These are phyloP conservation scores for Penicillium maclennaniae DNA, from an alignment of 495 filamentous ascomycete species.

Conservation along the genomic window DNA sequence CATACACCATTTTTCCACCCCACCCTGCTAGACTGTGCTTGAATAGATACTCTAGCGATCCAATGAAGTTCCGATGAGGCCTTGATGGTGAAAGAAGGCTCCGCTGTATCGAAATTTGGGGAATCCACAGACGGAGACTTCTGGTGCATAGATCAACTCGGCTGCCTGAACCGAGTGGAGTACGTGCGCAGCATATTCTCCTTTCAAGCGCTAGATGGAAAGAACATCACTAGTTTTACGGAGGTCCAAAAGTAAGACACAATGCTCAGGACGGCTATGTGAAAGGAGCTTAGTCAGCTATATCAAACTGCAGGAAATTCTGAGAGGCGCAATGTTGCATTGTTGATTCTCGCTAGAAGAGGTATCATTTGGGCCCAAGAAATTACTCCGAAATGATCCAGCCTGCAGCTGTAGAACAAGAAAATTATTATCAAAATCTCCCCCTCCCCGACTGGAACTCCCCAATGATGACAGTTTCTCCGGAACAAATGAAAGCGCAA, in stretches of 20 bases:
- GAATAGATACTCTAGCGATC: neutral
- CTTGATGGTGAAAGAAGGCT: neutral
- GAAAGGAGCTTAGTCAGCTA: neutral
- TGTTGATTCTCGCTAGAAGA: neutral
- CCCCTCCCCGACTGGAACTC: constrained; percentile 4
- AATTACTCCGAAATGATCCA: constrained; percentile 15
- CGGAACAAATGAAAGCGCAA: constrained; percentile 12
- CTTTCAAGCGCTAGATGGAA: neutral
- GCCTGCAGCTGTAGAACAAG: neutral
- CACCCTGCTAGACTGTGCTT: neutral
- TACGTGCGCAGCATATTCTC: constrained; percentile 11
- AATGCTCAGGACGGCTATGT: neutral
- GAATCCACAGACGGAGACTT: constrained; percentile 15
- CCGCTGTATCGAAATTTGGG: constrained; percentile 3
- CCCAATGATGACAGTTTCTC: constrained; percentile 6
- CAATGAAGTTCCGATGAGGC: neutral
- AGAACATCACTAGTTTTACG: neutral
- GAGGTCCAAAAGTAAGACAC: neutral
- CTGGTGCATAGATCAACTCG: constrained; percentile 18
- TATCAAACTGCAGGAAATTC: neutral
- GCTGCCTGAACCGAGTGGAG: constrained; percentile 13
- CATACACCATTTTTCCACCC: constrained; percentile 41
- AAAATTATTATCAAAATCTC: neutral
- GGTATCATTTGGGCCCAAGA: constrained; percentile 12
- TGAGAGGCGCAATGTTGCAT: neutral